Evolutionary conservation across 306 rosid species (phyloP), one percentile per base, ranked within the genome.

Genomic region (Purshia tridentata): DNA sequence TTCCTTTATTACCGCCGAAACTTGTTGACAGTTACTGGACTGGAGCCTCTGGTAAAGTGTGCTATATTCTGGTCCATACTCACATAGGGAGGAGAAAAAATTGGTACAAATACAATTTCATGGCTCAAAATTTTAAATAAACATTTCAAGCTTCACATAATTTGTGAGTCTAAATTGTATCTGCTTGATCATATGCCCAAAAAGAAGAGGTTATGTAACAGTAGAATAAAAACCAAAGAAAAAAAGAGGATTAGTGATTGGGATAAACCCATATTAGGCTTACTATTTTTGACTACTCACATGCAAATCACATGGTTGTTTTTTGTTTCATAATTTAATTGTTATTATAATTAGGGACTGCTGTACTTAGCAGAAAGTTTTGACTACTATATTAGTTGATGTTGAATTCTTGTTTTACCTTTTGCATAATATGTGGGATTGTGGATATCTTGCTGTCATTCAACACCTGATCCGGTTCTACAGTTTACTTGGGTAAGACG

Each of bases 401-500:
- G 78, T 57, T 85, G 75, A 69, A 1, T 68, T 86, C 63, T 80
- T 82, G 80, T 76, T 82, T 68, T 68, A 45, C 80, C 66, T 82
- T 87, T 78, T 78, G 88, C 94, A 91, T 86, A 86, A 80, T 80
- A 81, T 86, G 80, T 78, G 84, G 82, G 81, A 78, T 72, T 83
- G 46, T 80, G 85, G 51, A 56, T 67, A 51, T 73, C 49, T 76
- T 82, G 81, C 79, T 79, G 76, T 76, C 75, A 41, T 55, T 86
- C 78, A 61, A 60, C 78, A 50, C 72, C 65, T 76, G 63, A 74
- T 73, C 82, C 39, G 66, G 46, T 40, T 74, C 85, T 73, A 49
- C 96, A 95, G 99, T 95, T 51, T 95, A 95, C 81, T 81, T 95
- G 78, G 99, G 99, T 95, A 83, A 82, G 96, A 70, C 48, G 35